Evolutionary conservation across 371 early-diverging fungal species (phyloP), one percentile per base, ranked within the genome.

Genomic region (Mucor irregularis): DNA sequence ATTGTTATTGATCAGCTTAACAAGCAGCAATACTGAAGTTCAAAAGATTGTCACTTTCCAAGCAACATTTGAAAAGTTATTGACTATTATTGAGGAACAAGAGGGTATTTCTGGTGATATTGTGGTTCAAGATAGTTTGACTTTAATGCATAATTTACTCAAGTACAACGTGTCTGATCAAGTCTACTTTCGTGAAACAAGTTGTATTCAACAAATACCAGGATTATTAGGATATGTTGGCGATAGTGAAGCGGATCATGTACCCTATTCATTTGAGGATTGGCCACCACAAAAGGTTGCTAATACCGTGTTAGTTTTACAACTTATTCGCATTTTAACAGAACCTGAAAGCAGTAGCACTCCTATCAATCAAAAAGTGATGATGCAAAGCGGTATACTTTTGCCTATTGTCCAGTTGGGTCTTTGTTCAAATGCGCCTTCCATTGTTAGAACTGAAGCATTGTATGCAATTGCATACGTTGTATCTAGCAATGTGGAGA

Each of bases 1-100:
- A 22, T 69, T 96, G 51, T 68, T 98, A 29, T 60, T 98, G 62
- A 95, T 94, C 38, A 80, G 90, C 0, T 78, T 98, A 53, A 96
- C 97, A 7, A 83, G 87, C 50, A 83, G 79, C 35, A 95, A 96
- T 70, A 90, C 96, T 28, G 98, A 97, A 40, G 89, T 98, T 24
- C 98, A 98, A 74, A 97, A 98, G 76, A 92, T 98, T 56, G 90
- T 97, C 42, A 96, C 97, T 4, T 98, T 98, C 69, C 95, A 97
- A 64, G 95, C 90, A 62, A 94, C 95, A 5, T 97, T 98, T 75
- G 98, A 97, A 58, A 82, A 89, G 16, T 68, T 96, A 28, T 73
- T 97, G 48, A 80, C 81, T 2, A 90, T 95, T 42, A 90, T 96
- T 58, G 73, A 84, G 42, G 93, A 92, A n/a, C 96, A 96, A 59